These are phyloP conservation scores for Citrus australasica DNA, from an alignment of 345 rosid genomes.

Conservation along the genomic window DNA sequence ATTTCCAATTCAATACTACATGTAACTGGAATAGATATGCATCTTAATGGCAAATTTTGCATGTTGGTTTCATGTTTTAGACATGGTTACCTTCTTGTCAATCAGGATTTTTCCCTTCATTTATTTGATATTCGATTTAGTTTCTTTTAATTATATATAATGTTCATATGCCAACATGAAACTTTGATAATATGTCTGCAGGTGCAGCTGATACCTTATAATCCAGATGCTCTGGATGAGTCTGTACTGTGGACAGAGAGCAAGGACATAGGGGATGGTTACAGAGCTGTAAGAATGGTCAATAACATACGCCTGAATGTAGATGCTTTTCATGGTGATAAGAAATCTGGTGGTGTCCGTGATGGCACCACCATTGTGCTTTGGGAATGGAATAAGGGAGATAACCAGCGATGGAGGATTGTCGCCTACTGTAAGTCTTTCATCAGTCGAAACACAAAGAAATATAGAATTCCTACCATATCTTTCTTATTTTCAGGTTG, in stretches of 20 bases:
- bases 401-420: conserved; percentile 88
- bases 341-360: conserved; percentile 66
- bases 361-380: conserved; percentile 73
- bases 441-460: neutral
- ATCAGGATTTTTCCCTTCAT: neutral
- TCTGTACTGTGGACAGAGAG: conserved; percentile 73
- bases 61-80: neutral
- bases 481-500: neutral
- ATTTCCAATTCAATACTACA: neutral
- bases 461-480: neutral
- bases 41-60: neutral
- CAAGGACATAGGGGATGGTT: conserved; percentile 47
- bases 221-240: conserved; percentile 53
- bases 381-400: conserved; percentile 83
- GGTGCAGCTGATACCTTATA: conserved; percentile 65
- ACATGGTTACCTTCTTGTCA: neutral
- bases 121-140: neutral
- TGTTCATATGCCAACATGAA: neutral
- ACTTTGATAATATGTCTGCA: conserved; percentile 22
- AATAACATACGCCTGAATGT: conserved; percentile 59
- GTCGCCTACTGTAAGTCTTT: conserved; percentile 58
- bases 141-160: neutral
- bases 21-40: neutral
- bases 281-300: conserved; percentile 63
- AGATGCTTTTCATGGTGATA: conserved; percentile 81